A percentile compares a stretch with the other conserved stretches of the same genome.
phyloP scores from a whole-genome alignment of 176 grass and related monocot species.

The Carex littledalei region DNA sequence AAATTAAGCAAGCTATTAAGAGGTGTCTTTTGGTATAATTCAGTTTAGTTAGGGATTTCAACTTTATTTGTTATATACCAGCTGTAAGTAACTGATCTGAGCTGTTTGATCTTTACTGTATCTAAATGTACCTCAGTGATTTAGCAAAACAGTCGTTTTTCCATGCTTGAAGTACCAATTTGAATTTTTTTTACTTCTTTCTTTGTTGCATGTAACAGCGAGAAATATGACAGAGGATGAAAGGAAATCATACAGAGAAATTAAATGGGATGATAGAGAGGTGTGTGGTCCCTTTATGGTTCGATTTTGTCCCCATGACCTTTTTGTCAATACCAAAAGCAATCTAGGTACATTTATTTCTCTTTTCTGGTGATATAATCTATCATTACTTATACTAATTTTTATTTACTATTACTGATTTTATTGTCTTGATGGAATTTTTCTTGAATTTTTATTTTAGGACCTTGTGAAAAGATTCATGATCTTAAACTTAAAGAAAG shows the following conservation, averaged over 20 bases:
- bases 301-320: slow-evolving; percentile 83
- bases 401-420: background rate
- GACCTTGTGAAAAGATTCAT: slow-evolving; percentile 76
- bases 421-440: background rate
- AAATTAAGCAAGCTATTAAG: too few species aligned
- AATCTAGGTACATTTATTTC: slow-evolving; percentile 56
- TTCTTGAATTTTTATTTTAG: slow-evolving; percentile 19
- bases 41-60: background rate
- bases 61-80: background rate
- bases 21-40: background rate
- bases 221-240: slow-evolving; percentile 91
- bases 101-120: background rate
- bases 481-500: slow-evolving; percentile 93
- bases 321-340: slow-evolving; percentile 92
- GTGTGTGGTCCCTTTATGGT: slow-evolving; percentile 74
- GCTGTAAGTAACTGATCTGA: background rate
- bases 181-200: background rate
- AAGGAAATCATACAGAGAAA: slow-evolving; percentile 70
- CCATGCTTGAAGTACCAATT: background rate
- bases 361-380: background rate
- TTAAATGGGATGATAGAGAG: slow-evolving; percentile 80
- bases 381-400: background rate
- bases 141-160: background rate
- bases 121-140: background rate
- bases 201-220: slow-evolving; percentile 35